Conservation (phyloP, 805 yeast genomes). For the Metschnikowia matae region DNA sequence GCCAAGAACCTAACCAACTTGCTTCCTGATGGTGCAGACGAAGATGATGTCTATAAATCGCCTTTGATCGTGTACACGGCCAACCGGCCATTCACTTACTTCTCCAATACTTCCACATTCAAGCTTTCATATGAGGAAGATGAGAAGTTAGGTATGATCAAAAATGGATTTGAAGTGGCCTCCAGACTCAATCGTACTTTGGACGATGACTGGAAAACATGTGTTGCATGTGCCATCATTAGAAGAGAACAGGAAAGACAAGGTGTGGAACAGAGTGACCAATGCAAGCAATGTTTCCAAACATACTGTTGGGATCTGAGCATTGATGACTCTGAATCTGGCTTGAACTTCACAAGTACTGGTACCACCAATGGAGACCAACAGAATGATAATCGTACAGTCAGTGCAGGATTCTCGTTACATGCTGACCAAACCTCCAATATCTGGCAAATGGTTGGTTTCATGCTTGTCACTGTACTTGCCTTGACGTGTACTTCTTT, state of each 20-base stretch:
- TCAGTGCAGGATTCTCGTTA: conserved; percentile 18
- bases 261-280: conserved; percentile 55
- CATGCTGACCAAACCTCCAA: conserved; percentile 4
- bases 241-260: conserved; percentile 73
- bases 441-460: conserved; percentile 18
- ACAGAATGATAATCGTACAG: conserved; percentile 19
- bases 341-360: conserved; percentile 36
- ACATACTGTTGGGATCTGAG: conserved; percentile 74
- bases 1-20: conserved; percentile 22
- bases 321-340: conserved; percentile 13
- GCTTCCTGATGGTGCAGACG: conserved; percentile 15
- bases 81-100: conserved; percentile 27
- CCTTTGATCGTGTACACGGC: conserved; percentile 30
- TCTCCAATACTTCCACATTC: conserved; percentile 27
- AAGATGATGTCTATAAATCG: conserved; percentile 12
- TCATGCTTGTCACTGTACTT: conserved; percentile 18
- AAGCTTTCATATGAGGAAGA: conserved; percentile 22
- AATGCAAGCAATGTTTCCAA: conserved; percentile 68
- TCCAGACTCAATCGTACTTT: conserved; percentile 53
- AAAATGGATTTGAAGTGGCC: conserved; percentile 27
- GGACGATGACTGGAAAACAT: conserved; percentile 65
- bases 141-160: conserved; percentile 23
- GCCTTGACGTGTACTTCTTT: conserved; percentile 15
- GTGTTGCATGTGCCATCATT: conserved; percentile 79
- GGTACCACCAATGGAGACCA: conserved; percentile 33